A percentile compares a stretch with the other conserved stretches of the same genome.
Evolutionary conservation across 2,329 filamentous ascomycete species (phyloP).

Genomic region (Penicillium digitatum): DNA sequence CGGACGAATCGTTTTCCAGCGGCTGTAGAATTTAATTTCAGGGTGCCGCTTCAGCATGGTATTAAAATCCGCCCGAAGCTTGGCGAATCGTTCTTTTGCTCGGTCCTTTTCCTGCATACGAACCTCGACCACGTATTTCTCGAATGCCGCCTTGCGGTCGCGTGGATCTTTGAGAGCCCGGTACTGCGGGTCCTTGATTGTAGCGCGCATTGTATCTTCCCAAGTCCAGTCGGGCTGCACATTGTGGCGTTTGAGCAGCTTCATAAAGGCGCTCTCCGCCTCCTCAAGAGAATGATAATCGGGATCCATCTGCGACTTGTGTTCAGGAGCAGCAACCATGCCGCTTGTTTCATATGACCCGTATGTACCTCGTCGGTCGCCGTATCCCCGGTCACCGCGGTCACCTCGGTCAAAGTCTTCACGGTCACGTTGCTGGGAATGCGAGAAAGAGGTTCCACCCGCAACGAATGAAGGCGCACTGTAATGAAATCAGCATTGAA

Average conservation of each 20-base stretch:
- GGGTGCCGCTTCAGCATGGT: slow-evolving; percentile 95
- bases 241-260: slow-evolving; percentile 77
- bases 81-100: slow-evolving; percentile 86
- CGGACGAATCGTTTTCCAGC: slow-evolving; percentile 91
- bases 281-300: slow-evolving; percentile 79
- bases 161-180: slow-evolving; percentile 88
- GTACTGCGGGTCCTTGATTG: slow-evolving; percentile 88
- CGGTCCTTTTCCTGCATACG: slow-evolving; percentile 89
- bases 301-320: slow-evolving; percentile 57
- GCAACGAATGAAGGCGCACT: slow-evolving; percentile 56
- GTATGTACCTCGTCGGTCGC: slow-evolving; percentile 48
- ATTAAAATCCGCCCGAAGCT: slow-evolving; percentile 88
- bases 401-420: slow-evolving; percentile 43
- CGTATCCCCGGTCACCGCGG: slow-evolving; percentile 21
- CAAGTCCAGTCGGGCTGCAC: slow-evolving; percentile 91
- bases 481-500: slow-evolving; percentile 38
- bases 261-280: slow-evolving; percentile 87
- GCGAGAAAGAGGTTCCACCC: slow-evolving; percentile 48
- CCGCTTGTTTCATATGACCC: slow-evolving; percentile 42
- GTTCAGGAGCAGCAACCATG: slow-evolving; percentile 35
- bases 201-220: slow-evolving; percentile 80
- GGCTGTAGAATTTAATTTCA: slow-evolving; percentile 94
- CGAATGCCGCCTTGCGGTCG: slow-evolving; percentile 84
- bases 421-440: slow-evolving; percentile 45
- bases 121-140: slow-evolving; percentile 90